These are phyloP conservation scores for Vanderwaltozyma verrucispora DNA, from an alignment of 805 yeast species.

Conservation along the genomic window DNA sequence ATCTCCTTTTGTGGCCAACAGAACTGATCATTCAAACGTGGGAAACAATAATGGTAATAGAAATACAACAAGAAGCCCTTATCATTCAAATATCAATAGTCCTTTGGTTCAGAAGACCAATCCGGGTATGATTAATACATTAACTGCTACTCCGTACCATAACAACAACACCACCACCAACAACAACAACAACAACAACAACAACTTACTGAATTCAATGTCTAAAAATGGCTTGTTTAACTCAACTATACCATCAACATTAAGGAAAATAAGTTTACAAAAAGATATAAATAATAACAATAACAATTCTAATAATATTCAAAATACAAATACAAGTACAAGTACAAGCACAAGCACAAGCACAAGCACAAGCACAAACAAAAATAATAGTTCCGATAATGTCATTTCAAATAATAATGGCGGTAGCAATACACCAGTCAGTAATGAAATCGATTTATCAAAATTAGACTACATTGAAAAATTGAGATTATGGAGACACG, in stretches of 20 bases:
- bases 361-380: too few relatives aligned
- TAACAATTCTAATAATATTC: too few relatives aligned
- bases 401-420: neutral
- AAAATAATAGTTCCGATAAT: neutral
- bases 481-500: conserved; percentile 85
- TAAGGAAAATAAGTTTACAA: conserved; percentile 22
- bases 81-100: conserved; percentile 14
- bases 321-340: neutral
- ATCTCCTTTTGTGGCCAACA: conserved; percentile 48
- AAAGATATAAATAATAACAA: conserved; percentile 7
- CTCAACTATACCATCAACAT: conserved; percentile 22
- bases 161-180: conserved; percentile 3
- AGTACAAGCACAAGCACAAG: neutral
- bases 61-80: conserved; percentile 3
- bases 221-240: conserved; percentile 15
- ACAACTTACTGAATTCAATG: conserved; percentile 16
- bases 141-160: conserved; percentile 35
- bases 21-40: conserved; percentile 18
- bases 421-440: too few relatives aligned
- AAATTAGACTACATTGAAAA: conserved; percentile 66
- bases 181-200: conserved; percentile 15
- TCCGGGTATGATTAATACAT: conserved; percentile 15
- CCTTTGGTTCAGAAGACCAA: conserved; percentile 17
- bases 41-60: conserved; percentile 2
- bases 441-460: conserved; percentile 14